Base-by-base conservation (phyloP, 2,329 filamentous ascomycete species). In the Truncatella angustata region DNA sequence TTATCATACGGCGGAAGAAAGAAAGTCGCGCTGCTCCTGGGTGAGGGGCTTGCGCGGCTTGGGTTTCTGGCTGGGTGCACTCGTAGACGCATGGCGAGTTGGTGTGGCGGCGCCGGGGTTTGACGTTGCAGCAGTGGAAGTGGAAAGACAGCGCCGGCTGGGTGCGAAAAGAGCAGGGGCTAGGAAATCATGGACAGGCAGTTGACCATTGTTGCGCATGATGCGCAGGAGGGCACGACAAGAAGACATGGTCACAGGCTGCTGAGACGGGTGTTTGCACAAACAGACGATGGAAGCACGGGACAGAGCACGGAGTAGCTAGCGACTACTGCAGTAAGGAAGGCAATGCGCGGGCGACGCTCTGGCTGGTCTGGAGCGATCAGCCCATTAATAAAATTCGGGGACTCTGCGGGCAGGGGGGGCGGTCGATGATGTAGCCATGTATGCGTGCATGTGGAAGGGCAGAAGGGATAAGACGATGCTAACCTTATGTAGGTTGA, bases 11-110 rank as follows among this genome's bases (percentile, higher is more conserved):
- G 90, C 90, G 24, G 86, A 82, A 53, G 88, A 86, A 45, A 95
- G 83, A 63, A 87, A 95, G 52, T 87, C 79, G 53, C 83, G 80
- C 65, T 96, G 90, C 54, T 83, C 78, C 57, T 81, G 72, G 26
- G 84, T 90, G 43, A 94, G 75, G 9, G 85, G 79, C 66, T 86
- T 84, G 54, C 66, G 74, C 61, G 72, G 73, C n/a, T n/a, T n/a
- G 58, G 68, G 60, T 44, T 69, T 68, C 49, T 66, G 56, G 11
- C 67, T 52, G 52, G 54, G 63, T 56, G 63, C 52, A 54, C 11
- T 30, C 18, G 63, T 58, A 59, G 59, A 35, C 18, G 60, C 21
- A 56, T 54, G 53, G 56, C 64, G 39, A 58, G 52, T 48, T 57
- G 55, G 49, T 54, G 66, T 49, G 44, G 55, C 58, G 48, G 55